Evolutionary conservation across 2,329 filamentous ascomycete genomes (phyloP), one percentile per base, ranked within the genome.

Genomic region (Xylaria polymorpha): DNA sequence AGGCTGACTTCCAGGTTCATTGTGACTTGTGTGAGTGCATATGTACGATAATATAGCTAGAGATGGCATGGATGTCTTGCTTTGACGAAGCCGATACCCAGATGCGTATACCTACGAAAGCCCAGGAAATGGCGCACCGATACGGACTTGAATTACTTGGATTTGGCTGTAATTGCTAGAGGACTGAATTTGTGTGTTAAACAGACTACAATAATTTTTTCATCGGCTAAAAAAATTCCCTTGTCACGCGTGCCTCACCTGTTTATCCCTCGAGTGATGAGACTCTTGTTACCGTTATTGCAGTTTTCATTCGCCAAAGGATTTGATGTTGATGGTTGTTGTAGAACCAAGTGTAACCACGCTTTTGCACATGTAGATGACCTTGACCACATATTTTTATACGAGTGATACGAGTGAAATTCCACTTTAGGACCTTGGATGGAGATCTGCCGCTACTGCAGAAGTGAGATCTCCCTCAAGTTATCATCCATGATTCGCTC

Each of bases 51-150:
- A 48, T 50, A 25, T 61, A 20, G 41, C 46, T 2, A 43, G 15
- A 25, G 7, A 35, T 44, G 48, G 25, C 29, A 55, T n/a, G 10
- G 14, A 39, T 46, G 29, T 8, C 53, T 66, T 65, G 58, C 56
- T 68, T 63, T 44, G 41, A 39, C 9, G 55, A 44, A 35, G 57
- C 44, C n/a, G 51, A 64, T 63, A 59, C 61, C 62, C n/a, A 39
- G 50, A 62, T 41, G 64, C 5, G 59, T 46, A 15, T 14, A 48
- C 48, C 32, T 59, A 60, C 20, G 43, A 66, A 55, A 18, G 25
- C 25, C 48, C 15, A 32, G 60, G 29, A 61, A 43, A 41, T 20
- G 18, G 22, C 29, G 32, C 20, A 18, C 14, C 37, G 6, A 7
- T 14, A 56, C n/a, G 18, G 41, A 35, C 50, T 25, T 55, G n/a